These are phyloP conservation scores for Trichophyton schoenleinii DNA, from an alignment of 2,329 filamentous ascomycete genomes.

Conservation along the genomic window DNA sequence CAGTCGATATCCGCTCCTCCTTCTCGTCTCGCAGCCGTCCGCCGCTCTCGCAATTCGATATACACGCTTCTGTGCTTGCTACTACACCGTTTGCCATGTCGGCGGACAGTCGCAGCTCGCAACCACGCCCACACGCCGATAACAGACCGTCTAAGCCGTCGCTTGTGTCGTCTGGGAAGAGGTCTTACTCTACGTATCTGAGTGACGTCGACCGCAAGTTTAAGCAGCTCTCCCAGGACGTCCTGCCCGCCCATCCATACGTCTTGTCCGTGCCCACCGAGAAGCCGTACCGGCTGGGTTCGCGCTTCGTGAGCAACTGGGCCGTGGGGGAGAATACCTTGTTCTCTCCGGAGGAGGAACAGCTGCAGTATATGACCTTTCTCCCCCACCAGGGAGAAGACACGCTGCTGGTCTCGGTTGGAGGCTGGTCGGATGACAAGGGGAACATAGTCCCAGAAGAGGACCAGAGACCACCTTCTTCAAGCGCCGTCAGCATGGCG, in stretches of 20 bases:
- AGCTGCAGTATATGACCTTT: slow-evolving; percentile 51
- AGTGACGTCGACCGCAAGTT: slow-evolving; percentile 24
- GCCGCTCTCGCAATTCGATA: neutral
- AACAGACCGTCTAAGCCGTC: slow-evolving; percentile 7
- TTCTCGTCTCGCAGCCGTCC: neutral
- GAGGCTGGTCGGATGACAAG: slow-evolving; percentile 41
- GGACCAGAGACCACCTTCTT: slow-evolving; percentile 17
- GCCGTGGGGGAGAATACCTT: slow-evolving; percentile 38
- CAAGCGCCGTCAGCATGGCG: slow-evolving; percentile 29
- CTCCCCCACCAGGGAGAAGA: slow-evolving; percentile 46
- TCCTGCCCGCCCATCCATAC: slow-evolving; percentile 35
- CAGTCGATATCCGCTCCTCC: slow-evolving; percentile 1
- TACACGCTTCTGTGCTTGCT: neutral
- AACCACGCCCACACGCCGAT: slow-evolving; percentile 6
- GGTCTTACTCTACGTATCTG: slow-evolving; percentile 13
- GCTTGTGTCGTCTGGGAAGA: slow-evolving; percentile 8
- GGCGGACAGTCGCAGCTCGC: slow-evolving; percentile 9
- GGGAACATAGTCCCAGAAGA: slow-evolving; percentile 35
- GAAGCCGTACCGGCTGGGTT: slow-evolving; percentile 33
- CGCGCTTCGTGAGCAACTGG: slow-evolving; percentile 35
- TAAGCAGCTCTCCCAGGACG: slow-evolving; percentile 28
- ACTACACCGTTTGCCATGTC: slow-evolving; percentile 13
- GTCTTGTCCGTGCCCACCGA: slow-evolving; percentile 36
- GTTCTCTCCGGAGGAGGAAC: slow-evolving; percentile 44
- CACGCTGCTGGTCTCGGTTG: slow-evolving; percentile 39